Base-by-base conservation (phyloP, 257 asterid genomes). In the Solanum gandarillasii region DNA sequence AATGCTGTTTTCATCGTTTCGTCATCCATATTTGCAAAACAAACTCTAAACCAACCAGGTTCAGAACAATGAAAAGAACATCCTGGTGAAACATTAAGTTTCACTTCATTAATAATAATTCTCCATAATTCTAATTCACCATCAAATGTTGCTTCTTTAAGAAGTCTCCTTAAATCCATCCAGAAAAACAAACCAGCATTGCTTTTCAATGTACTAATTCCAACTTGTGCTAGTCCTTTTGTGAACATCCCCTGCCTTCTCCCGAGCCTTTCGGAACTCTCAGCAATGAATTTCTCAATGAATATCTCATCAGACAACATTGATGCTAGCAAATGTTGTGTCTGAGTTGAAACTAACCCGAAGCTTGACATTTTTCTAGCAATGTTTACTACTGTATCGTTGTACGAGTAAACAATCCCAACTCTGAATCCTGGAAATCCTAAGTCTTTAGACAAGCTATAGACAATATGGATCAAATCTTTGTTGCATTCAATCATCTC, bases 301-400 rank as follows among this genome's bases (percentile, higher is more conserved):
- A 96, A 96, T 0, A 5, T 78, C 1, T 93, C 94, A 72, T 96
- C 99, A 0, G 95, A 94, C 21, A 96, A 85, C 95, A 95, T 93
- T 2, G 94, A 84, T 23, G 96, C 97, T 3, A 96, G 82, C 84
- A 92, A 32, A 84, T 89, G 95, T 85, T 96, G 99, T 6, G 98
- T 94, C 83, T 96, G 99, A 0, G 99, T 95, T 3, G 99, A 96
- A 20, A 96, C 95, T 1, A 95, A 87, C 7, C 99, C 97, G 60
- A 96, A 96, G 81, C 98, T 95, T 3, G 99, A 96, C 99, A 95
- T 95, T 14, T 95, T 96, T 6, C 98, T 84, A 0, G 98, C 98
- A 75, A 93, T 90, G 76, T 86, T 88, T 9, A 91, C 89, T 0
- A 96, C 98, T 0, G 86, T 21, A 14, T 95, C 97, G 38, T 96